Evolutionary conservation across 768 basidiomycete species (phyloP).

Genomic region (Podaxis carcinomalis): DNA sequence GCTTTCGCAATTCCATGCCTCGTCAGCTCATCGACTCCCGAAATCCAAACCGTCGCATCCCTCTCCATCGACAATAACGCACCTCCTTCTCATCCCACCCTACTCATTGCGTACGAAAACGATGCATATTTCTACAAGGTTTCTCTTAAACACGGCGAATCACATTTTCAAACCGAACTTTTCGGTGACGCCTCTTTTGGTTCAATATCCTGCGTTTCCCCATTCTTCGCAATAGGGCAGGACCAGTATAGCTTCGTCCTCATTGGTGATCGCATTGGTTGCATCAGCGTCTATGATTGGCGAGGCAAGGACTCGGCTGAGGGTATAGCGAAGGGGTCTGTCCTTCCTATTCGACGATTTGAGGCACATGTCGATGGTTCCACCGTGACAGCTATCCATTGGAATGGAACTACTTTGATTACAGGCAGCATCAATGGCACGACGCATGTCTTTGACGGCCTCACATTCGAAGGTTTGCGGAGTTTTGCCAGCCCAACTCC

Average conservation of each 20-base stretch:
- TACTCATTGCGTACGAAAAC: constrained; percentile 51
- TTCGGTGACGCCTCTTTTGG: constrained; percentile 55
- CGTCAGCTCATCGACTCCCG: constrained; percentile 15
- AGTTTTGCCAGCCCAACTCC: constrained; percentile 47
- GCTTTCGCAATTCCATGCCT: constrained; percentile 35
- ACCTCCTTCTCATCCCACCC: constrained; percentile 18
- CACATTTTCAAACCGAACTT: constrained; percentile 25
- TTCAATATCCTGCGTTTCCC: constrained; percentile 43
- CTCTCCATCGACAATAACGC: constrained; percentile 23
- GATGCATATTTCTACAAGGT: constrained; percentile 52
- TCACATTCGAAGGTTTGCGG: constrained; percentile 56
- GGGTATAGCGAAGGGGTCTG: background rate
- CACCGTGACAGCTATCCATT: constrained; percentile 55
- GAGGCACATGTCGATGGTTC: constrained; percentile 63
- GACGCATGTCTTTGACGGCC: constrained; percentile 59
- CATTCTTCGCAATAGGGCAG: constrained; percentile 39
- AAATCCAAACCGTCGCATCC: constrained; percentile 14
- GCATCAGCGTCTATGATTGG: constrained; percentile 60
- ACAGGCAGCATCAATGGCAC: constrained; percentile 64
- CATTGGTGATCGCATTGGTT: constrained; percentile 63
- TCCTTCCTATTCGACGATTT: constrained; percentile 42
- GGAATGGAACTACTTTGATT: constrained; percentile 55
- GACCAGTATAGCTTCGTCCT: constrained; percentile 48
- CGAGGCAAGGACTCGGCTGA: constrained; percentile 9
- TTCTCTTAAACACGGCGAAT: constrained; percentile 23